Conservation (phyloP, 2,329 filamentous ascomycete genomes). For the Ilyonectria destructans region DNA sequence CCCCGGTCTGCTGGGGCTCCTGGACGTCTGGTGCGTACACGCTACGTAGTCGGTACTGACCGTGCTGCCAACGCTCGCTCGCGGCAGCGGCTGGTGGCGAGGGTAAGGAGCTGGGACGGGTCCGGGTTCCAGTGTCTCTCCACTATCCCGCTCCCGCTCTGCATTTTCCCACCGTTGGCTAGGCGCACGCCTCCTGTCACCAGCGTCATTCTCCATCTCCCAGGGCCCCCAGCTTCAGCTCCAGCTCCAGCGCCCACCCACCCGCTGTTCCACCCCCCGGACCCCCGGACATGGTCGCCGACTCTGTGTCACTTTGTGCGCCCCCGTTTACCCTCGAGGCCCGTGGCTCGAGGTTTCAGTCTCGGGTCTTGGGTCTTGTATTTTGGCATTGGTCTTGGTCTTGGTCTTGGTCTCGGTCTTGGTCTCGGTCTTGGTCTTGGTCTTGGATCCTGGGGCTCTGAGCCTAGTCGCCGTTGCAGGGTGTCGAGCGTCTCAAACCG, state of each 20-base stretch:
- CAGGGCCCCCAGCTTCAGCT: background rate
- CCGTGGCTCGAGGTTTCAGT: background rate
- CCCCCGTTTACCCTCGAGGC: constrained; percentile 13
- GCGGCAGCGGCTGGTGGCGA: constrained; percentile 4
- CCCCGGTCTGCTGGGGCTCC: background rate
- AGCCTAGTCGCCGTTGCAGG: constrained; percentile 11
- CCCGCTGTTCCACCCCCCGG: constrained; percentile 1
- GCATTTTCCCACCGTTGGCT: constrained; percentile 32
- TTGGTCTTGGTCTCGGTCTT: background rate
- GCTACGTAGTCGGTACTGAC: too few relatives aligned
- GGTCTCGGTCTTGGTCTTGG: background rate
- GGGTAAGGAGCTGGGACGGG: background rate
- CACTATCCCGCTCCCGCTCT: constrained; percentile 32
- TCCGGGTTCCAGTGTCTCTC: constrained; percentile 5
- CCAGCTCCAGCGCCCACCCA: background rate
- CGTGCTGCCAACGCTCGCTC: background rate
- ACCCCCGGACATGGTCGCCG: constrained; percentile 12
- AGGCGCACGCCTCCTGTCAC: constrained; percentile 16
- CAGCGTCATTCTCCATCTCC: background rate
- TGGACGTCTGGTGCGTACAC: background rate
- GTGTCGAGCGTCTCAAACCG: constrained; percentile 11
- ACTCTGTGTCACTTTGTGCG: constrained; percentile 18
- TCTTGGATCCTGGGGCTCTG: background rate
- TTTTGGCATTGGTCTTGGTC: background rate
- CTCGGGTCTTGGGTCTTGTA: background rate